Base-by-base conservation (phyloP, 305 asterid species). In the Fraxinus dipetala region DNA sequence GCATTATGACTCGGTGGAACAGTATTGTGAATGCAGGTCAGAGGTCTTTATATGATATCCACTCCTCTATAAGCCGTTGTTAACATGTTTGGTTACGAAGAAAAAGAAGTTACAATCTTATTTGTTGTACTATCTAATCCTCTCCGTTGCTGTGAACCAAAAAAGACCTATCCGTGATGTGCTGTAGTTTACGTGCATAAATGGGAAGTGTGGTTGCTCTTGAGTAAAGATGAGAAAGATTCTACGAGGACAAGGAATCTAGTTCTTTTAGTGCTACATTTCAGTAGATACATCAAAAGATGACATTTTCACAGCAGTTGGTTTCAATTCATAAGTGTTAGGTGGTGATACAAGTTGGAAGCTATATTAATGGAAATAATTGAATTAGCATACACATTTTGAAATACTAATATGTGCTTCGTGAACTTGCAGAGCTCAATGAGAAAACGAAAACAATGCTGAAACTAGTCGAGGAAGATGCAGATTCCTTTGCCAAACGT, bases 401-500 rank as follows among this genome's bases (percentile, higher is more conserved):
- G 48, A 78, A 74, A 34, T 45, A 30, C 80, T 69, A 8, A 75
- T 56, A 20, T 38, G 3, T 24, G 35, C 4, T 72, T 74, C 70
- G 9, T 74, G 67, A 51, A 61, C 36, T 72, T 80, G 61, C 61
- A 51, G 61, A 51, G 61, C 20, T 51, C 22, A 96, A 96, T 61
- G 91, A 89, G 75, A 96, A 93, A 85, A 91, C 96, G 0, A 90
- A 86, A 32, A 82, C 86, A 65, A 92, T 96, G 94, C 90, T 94
- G 82, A 91, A 90, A 88, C 74, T 96, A 75, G 87, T 96, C 14
- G 98, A 94, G 79, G 96, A 89, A 82, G 98, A 96, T 18, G 98
- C 98, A 18, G 98, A 94, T 85, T 91, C 99, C 2, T 96, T 96
- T 24, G 93, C 98, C 5, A 91, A 92, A 76, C 94, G 99, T 6